Percentiles rank a stretch among this genome's conserved stretches.
Evolutionary conservation across 192 early-diverging fungal species (phyloP).

Genomic region (Podila epicladia): DNA sequence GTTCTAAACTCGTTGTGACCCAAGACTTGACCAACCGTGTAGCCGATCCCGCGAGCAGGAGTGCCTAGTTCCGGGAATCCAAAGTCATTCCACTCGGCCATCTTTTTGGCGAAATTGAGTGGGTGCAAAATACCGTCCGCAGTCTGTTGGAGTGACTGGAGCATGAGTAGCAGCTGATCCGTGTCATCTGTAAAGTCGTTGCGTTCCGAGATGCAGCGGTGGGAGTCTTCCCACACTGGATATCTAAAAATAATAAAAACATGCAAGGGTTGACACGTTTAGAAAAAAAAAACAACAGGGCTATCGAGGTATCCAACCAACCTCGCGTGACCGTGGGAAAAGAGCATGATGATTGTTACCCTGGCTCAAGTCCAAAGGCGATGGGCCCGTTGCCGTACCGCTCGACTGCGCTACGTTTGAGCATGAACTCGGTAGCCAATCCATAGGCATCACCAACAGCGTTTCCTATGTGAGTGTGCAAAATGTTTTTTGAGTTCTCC

Average conservation of each 20-base stretch:
- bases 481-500: neutral
- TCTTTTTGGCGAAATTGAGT: slow-evolving; percentile 59
- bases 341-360: slow-evolving; percentile 2
- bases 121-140: slow-evolving; percentile 53
- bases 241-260: neutral
- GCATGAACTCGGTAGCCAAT: slow-evolving; percentile 69
- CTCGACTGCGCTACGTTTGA: slow-evolving; percentile 37
- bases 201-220: slow-evolving; percentile 16
- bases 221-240: slow-evolving; percentile 34
- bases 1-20: slow-evolving; percentile 46
- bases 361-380: slow-evolving; percentile 62
- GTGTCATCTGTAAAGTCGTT: slow-evolving; percentile 50
- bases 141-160: slow-evolving; percentile 57
- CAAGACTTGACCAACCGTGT: slow-evolving; percentile 59
- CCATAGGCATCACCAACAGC: slow-evolving; percentile 72
- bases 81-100: slow-evolving; percentile 57
- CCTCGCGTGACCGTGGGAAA: too few relatives aligned
- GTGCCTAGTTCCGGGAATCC: slow-evolving; percentile 64
- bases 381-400: slow-evolving; percentile 67
- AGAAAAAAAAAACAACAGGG: too few relatives aligned
- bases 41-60: slow-evolving; percentile 62
- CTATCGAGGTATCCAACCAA: neutral
- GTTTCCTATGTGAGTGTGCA: slow-evolving; percentile 36
- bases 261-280: too few relatives aligned
- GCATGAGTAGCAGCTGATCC: slow-evolving; percentile 68